Evolutionary conservation across 306 rosid genomes (phyloP), one percentile per base, ranked within the genome.

Genomic region (Astragalus glycyphyllos): DNA sequence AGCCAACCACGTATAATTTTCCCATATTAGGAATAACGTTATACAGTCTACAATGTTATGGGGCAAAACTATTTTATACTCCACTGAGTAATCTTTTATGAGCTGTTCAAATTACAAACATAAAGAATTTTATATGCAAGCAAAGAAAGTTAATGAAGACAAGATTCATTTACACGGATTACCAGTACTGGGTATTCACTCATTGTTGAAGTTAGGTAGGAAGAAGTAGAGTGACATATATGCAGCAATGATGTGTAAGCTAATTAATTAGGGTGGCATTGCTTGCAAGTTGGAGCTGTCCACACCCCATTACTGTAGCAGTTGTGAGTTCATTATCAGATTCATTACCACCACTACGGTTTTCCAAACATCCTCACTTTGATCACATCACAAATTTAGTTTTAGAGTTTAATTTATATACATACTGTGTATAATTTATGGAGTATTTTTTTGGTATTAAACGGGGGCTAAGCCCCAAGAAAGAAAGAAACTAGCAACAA

Each of bases 261-360:
- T 47, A 80, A 75, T 80, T 69, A 80, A 75, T 69, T 69, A 72
- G 10, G 45, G 69, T 73, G 58, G 38, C 42, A 80, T 82, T 80
- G 86, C 89, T 85, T 80, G 80, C 54, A 81, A 78, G 76, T 55
- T 73, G 89, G 69, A 81, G 72, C 68, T 85, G 82, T 66, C 44
- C 34, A 29, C 59, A 16, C 9, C 51, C 8, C 49, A 31, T 48
- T 73, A 77, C 82, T 68, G 79, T 68, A 73, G 82, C 76, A 29
- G 81, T 76, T 76, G 81, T 13, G 35, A 32, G 49, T 77, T 82
- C 77, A 15, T 51, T 76, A 17, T 82, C 79, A 74, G 37, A 49
- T 50, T 58, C 54, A 65, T 45, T 63, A 11, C 65, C 15, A 47
- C 62, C 15, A 77, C 8, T 0, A 1, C 64, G 59, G 5, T 58